Evolutionary conservation across 2,329 filamentous ascomycete species (phyloP), one percentile per base, ranked within the genome.

Genomic region (Aspergillus oerlinghausenensis): DNA sequence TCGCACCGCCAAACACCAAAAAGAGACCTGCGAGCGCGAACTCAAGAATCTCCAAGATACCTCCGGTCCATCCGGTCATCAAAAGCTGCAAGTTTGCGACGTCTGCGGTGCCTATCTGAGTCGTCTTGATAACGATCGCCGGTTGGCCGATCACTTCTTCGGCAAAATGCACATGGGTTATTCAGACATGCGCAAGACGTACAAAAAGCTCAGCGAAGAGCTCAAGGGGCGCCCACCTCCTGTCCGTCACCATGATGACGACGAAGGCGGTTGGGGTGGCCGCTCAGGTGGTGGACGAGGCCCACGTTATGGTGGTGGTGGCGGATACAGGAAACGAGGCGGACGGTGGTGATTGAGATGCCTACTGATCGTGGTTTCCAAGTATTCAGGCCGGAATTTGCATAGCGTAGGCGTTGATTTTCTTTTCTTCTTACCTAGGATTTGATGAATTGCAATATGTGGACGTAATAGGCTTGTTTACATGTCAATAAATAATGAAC

Each of bases 141-240:
- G 94, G 29, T 75, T 99, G 70, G 94, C 94, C 21, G 94, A 99
- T 72, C 94, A 99, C 74, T 99, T 99, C 72, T 97, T 97, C 75
- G 94, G 94, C 23, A 99, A 99, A 81, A 99, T 99, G 94, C 94
- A 99, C 71, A 78, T 99, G 56, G 94, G 94, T 0, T 99, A 97
- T 72, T 94, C 94, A 17, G 90, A 96, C 77, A 99, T 99, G 94
- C 86, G 94, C 66, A 96, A 94, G 81, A 94, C 92, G 3, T 92
- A 85, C 68, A 92, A 96, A 55, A 79, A 84, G n/a, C 85, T 99
- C 60, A 88, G 88, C 52, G 92, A 92, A 75, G 92, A 97, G 71
- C 81, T 96, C 75, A 89, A 91, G 70, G 88, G 88, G 1, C 80
- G 89, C 28, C 80, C 82, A 50, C 83, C 85, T 43, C 85, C 84